Base-by-base conservation (phyloP, 1,284 basidiomycete genomes). In the Heterobasidion parviporum region DNA sequence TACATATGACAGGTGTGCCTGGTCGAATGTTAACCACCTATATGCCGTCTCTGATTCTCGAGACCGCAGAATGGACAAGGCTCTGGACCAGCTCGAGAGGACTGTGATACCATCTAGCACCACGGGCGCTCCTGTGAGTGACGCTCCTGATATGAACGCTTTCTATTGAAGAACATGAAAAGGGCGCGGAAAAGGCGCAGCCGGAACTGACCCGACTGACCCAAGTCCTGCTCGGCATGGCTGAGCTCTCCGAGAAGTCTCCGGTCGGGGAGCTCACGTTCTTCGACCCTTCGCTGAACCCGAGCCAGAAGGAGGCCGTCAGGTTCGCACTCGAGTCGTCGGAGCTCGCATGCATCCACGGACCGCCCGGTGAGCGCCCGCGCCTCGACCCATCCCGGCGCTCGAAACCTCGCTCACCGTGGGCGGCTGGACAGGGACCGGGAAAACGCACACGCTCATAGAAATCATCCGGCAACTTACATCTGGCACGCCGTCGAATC, bases 281-380 rank as follows among this genome's bases (percentile, higher is more conserved):
- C 70, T 89, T 92, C 62, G 89, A 97, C 62, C 67, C 77, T 0
- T 78, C 74, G 0, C 74, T 98, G 47, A 98, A 99, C 67, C 70
- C 77, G 0, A 92, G 90, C 58, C 96, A 99, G 67, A 85, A 87
- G 66, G 76, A 81, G 16, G 94, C 94, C 0, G 83, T 95, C 45
- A 76, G 70, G 52, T 91, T 93, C 62, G 85, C 85, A 4, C 68
- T 95, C 2, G 78, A 79, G 57, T 80, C 86, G 0, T 75, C 82
- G 1, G 87, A 94, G 65, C 79, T 98, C 0, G 90, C 91, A 0
- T 92, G 94, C 61, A 94, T 99, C n/a, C 95, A 98, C 66, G 95
- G 96, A 0, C 96, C 96, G 6, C 95, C 96, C 57, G 95, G 92
- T 90, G 26, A 26, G 26, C 26, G 26, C 26, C 26, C 26, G 26